Evolutionary conservation across 2,329 filamentous ascomycete genomes (phyloP), one percentile per base, ranked within the genome.

Genomic region (Colletotrichum limetticola): DNA sequence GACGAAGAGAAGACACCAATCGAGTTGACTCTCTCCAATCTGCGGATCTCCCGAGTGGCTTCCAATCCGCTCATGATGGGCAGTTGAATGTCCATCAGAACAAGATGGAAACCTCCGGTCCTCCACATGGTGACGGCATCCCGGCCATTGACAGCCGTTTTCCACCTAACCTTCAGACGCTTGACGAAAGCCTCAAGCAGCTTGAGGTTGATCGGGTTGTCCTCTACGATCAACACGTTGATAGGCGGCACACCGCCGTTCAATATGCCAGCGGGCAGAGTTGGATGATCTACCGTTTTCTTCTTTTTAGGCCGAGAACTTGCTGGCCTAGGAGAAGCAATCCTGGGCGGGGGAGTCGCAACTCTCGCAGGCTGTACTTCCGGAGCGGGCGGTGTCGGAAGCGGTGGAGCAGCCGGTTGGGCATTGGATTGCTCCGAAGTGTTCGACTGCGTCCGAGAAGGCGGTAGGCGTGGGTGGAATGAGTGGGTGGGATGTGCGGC

Each of bases 1-100:
- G 88, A 88, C n/a, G 91, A 92, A 5, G 91, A 91, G 81, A 98
- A 98, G 22, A 98, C 95, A 67, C 96, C 96, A 75, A 98, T 98
- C 6, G 92, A 93, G 81, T 98, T 98, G 75, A 97, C 89, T 63
- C 94, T 90, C 83, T 99, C 97, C 52, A 98, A 85, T 66, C 97
- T 87, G 65, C 97, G 89, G 68, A 99, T 99, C 84, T 98, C 97
- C 76, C 96, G 94, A 0, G 97, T 98, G 19, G 97, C 97, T 74
- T 98, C 95, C 35, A 99, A 86, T 1, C 97, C 97, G 77, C 93
- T 97, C 95, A 99, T 98, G 78, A 98, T 92, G 5, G 97, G 97
- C 70, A 99, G 88, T 81, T 98, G 97, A 76, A 99, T 98, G 81
- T 99, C 97, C 97, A 99, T 99, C 67, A 99, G 86, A 19, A 99